Base-by-base conservation (phyloP, 2,329 filamentous ascomycete species). In the Alternaria triticimaculans region DNA sequence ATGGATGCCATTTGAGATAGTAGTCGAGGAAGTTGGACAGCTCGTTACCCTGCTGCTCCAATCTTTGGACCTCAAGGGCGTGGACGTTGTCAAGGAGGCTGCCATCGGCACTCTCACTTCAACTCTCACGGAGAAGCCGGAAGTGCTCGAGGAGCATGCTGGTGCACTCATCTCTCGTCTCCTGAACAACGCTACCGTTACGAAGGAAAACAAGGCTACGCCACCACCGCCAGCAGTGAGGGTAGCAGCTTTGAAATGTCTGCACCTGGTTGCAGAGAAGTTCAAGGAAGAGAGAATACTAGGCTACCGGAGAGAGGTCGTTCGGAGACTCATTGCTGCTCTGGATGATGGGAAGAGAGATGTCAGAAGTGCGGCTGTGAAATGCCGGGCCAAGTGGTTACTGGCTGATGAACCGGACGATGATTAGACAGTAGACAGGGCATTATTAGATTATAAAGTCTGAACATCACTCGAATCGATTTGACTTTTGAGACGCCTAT, bases 331-430 rank as follows among this genome's bases (percentile, higher is more conserved):
- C 70, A 80, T 83, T 48, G 76, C 72, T 15, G 84, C 86, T 25
- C 73, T 91, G 66, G 89, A 91, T 80, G 89, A 91, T 77, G 81
- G 81, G 30, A 90, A 88, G 80, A 81, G 89, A 65, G 84, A 84
- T 73, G 89, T 91, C 10, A 82, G 89, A 45, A 85, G 86, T 65
- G 87, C 87, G 62, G 89, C 88, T 14, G 88, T 90, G 25, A 85
- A 84, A 79, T 89, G 88, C 65, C 79, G 87, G 55, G 84, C 81
- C n/a, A 86, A 83, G 59, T 90, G 88, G 88, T 74, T 89, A 57
- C 83, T 84, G 14, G 80, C 89, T 46, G 87, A 88, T 72, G 87
- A 89, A 74, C 81, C 84, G 21, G 87, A 89, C 46, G 86, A 88
- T 48, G 76, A 78, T 9, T 70, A 70, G 49, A 44, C 28, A 18